A percentile compares a stretch with the other conserved stretches of the same genome.
Evolutionary conservation across 2,329 filamentous ascomycete species (phyloP).

Genomic region (Colletotrichum nymphaeae): DNA sequence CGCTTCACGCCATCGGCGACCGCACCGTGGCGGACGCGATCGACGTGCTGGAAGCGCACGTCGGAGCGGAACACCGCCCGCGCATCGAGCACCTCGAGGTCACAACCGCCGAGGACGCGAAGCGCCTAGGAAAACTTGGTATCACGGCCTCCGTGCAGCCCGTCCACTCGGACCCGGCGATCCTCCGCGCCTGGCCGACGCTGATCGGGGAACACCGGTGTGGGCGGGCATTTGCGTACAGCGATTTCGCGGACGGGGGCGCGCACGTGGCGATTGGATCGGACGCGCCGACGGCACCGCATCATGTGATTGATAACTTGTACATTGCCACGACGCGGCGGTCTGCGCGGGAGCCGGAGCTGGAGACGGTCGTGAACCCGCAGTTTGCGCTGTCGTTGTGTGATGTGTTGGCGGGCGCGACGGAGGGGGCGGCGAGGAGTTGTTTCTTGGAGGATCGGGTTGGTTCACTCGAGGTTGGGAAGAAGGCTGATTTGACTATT

Average conservation of each 20-base stretch:
- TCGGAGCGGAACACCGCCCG: conserved; percentile 61
- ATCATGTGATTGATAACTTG: conserved; percentile 64
- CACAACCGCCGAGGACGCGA: conserved; percentile 64
- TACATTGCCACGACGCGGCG: conserved; percentile 70
- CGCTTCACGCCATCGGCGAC: conserved; percentile 75
- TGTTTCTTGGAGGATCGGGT: conserved; percentile 66
- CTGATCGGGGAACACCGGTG: conserved; percentile 66
- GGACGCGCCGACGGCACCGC: conserved; percentile 70
- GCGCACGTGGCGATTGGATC: conserved; percentile 67
- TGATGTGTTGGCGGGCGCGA: conserved; percentile 65
- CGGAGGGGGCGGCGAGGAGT: conserved; percentile 66
- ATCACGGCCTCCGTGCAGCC: conserved; percentile 71
- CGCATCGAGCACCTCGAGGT: conserved; percentile 76
- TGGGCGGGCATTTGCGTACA: conserved; percentile 71
- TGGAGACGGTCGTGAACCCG: conserved; percentile 58
- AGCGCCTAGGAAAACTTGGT: conserved; percentile 65
- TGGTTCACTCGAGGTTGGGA: conserved; percentile 63
- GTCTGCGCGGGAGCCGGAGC: conserved; percentile 54
- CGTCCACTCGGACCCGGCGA: conserved; percentile 70
- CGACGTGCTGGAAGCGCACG: conserved; percentile 62
- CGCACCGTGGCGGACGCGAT: conserved; percentile 67
- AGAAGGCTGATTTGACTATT: conserved; percentile 68
- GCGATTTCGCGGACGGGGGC: conserved; percentile 67
- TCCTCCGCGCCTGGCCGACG: conserved; percentile 69
- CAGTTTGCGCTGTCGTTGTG: conserved; percentile 65